Conservation (phyloP, 208 protist genomes). For the Acanthamoeba castellanii region DNA sequence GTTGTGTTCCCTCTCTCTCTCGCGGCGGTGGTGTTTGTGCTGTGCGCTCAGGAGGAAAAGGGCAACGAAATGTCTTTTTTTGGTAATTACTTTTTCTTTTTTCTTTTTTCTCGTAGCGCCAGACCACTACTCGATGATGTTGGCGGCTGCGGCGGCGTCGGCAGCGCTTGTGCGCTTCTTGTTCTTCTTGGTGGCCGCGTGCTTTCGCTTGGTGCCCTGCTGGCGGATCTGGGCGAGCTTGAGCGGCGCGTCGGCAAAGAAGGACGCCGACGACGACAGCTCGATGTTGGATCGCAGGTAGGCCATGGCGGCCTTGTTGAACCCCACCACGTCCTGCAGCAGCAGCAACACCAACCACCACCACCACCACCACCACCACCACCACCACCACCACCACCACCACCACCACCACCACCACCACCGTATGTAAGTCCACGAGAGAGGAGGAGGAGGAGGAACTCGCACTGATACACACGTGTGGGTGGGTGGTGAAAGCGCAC, state of each 20-base stretch:
- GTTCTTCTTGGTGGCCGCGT: conserved; percentile 10
- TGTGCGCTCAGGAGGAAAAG: too few species aligned
- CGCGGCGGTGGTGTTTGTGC: too few species aligned
- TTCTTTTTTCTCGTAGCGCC: background rate
- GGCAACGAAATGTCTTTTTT: background rate
- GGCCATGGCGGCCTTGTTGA: conserved; percentile 85
- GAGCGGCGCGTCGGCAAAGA: conserved; percentile 24
- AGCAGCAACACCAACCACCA: background rate
- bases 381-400: too few species aligned
- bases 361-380: background rate
- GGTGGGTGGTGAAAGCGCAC: background rate
- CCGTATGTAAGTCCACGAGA: background rate
- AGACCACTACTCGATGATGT: background rate
- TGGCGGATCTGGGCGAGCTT: conserved; percentile 9
- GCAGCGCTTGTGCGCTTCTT: background rate
- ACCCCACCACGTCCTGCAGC: conserved; percentile 77
- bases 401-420: too few species aligned
- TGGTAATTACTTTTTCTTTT: background rate
- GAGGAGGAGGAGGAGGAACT: too few species aligned
- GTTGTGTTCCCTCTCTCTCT: background rate
- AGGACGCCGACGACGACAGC: background rate
- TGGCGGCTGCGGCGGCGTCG: background rate
- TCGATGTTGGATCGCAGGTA: conserved; percentile 81
- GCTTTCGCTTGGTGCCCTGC: background rate
- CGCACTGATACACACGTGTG: too few species aligned